These are phyloP conservation scores for Leccinum aurantiacum DNA, from an alignment of 768 basidiomycete species.

Conservation along the genomic window DNA sequence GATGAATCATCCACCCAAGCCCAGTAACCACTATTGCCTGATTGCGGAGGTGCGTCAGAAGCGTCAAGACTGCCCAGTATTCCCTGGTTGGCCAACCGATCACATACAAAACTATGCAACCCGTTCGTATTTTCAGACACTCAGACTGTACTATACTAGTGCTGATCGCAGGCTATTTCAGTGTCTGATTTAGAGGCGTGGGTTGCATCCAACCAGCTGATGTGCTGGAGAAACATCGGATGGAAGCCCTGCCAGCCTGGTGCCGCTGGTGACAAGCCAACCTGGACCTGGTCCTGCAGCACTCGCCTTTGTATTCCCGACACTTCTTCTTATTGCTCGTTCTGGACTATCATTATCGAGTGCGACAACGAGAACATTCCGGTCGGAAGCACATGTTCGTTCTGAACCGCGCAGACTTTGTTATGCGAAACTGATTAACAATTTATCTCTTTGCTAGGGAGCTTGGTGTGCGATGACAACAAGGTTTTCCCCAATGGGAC, in stretches of 20 bases:
- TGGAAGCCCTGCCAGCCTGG: background rate
- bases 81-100: constrained; percentile 7
- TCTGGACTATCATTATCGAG: constrained; percentile 13
- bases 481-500: constrained; percentile 5
- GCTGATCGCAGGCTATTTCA: background rate
- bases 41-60: constrained; percentile 13
- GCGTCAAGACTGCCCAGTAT: constrained; percentile 1
- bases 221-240: constrained; percentile 1
- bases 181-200: constrained; percentile 1
- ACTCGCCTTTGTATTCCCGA: constrained; percentile 10
- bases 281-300: constrained; percentile 1
- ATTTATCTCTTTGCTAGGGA: background rate
- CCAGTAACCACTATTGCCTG: constrained; percentile 4
- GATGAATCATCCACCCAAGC: background rate
- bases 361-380: constrained; percentile 9
- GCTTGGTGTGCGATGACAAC: constrained; percentile 6
- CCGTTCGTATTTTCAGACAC: background rate
- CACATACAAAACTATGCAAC: constrained; percentile 2
- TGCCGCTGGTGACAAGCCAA: background rate
- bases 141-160: no score
- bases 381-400: constrained; percentile 6
- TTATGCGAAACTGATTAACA: background rate
- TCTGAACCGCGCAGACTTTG: background rate
- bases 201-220: background rate
- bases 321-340: background rate